Evolutionary conservation across 768 basidiomycete genomes (phyloP), one percentile per base, ranked within the genome.

Genomic region (Saitozyma sp.): DNA sequence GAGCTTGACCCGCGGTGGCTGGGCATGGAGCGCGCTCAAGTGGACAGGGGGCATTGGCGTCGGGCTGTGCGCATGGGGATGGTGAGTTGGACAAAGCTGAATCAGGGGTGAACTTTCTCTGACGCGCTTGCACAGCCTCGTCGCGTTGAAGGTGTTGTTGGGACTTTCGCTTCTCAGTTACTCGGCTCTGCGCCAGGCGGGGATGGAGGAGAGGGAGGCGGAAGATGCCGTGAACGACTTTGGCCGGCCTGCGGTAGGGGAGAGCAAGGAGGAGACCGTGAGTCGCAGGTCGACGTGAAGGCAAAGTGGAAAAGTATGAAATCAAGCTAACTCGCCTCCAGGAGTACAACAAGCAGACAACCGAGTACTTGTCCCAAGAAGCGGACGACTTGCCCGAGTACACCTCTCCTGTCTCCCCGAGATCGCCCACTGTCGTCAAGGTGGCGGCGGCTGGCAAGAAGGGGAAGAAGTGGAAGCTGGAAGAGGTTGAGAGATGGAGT

Each of bases 401-500:
- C 40, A 48, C 58, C 11, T 37, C 63, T 0, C 37, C 54, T 14
- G 39, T 43, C 11, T 61, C 67, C 1, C 56, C 54, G 58, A 63
- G 37, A 61, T 50, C 56, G 40, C 29, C 29, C 29, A 29, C 29
- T 29, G 29, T 5, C 29, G 29, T 29, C 29, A 29, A 29, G 29
- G 29, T 29, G 29, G 50, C 65, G 14, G 56, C 55, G 13, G 78
- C 73, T 17, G 58, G 59, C 76, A 82, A 48, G 54, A 86, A 85
- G 77, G 85, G 83, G 73, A 87, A 85, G 60, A 82, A 87, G 51
- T 84, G 90, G 60, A 85, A 86, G 62, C 79, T 97, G 54, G 92
- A 96, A 76, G 91, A 95, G 73, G 84, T 97, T 54, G 95, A 91
- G 41, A 80, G 93, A 59, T 97, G 90, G 82, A 95, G 92, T 17